These are phyloP conservation scores for Thinopyrum obtusiflorum DNA, from an alignment of 202 grass and related monocot species.

Conservation along the genomic window DNA sequence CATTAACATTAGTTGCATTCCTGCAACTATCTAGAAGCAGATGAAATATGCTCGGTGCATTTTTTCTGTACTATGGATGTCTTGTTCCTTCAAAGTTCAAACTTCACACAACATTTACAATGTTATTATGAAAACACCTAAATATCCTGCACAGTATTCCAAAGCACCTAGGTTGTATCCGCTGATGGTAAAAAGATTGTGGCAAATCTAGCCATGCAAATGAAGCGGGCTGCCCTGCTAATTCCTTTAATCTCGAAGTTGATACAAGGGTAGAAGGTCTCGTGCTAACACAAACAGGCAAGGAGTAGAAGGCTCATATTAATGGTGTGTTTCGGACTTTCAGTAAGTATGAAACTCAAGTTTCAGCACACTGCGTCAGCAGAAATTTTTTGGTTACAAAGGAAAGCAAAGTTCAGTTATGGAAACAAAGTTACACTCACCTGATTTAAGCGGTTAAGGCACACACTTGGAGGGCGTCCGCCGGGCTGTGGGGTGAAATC, in stretches of 20 bases:
- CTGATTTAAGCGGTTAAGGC: constrained; percentile 93
- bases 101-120: neutral
- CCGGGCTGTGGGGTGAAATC: constrained; percentile 65
- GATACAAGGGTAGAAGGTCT: neutral
- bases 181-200: neutral
- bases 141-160: neutral
- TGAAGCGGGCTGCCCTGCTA: neutral
- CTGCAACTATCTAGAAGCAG: neutral
- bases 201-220: neutral
- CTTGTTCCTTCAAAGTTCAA: neutral
- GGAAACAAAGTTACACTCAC: constrained; percentile 28
- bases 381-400: neutral
- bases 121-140: neutral
- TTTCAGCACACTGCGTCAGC: neutral
- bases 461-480: constrained; percentile 56
- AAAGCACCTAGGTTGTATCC: neutral
- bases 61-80: neutral
- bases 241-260: neutral
- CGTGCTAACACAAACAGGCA: neutral
- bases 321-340: neutral
- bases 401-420: neutral
- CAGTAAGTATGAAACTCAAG: neutral
- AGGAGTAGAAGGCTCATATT: neutral
- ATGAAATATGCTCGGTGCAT: too few species aligned
- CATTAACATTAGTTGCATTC: neutral